Evolutionary conservation across 352 stramenopile genomes (phyloP).

Genomic region (Phytophthora fragariae): DNA sequence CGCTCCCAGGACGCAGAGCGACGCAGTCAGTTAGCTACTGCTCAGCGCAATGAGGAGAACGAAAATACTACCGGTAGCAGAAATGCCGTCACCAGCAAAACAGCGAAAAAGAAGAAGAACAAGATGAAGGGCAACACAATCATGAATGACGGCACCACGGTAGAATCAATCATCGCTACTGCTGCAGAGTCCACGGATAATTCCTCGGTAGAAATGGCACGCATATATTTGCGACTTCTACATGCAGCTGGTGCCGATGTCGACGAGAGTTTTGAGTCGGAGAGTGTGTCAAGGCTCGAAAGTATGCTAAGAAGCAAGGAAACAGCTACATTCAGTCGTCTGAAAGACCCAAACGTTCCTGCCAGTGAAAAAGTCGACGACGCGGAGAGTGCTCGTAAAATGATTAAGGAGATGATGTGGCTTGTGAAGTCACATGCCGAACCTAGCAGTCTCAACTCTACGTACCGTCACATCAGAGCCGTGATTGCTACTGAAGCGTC

Average conservation of each 20-base stretch:
- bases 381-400: background rate
- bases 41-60: background rate
- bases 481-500: background rate
- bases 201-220: background rate
- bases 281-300: background rate
- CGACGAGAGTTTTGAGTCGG: background rate
- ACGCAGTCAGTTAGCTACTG: background rate
- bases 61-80: background rate
- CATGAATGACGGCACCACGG: background rate
- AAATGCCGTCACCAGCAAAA: background rate
- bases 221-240: background rate
- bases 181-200: background rate
- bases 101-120: background rate
- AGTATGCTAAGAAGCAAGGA: background rate
- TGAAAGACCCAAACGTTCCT: conserved; percentile 6
- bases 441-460: conserved; percentile 13
- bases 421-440: conserved; percentile 7
- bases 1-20: background rate
- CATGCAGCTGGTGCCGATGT: background rate
- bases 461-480: conserved; percentile 1
- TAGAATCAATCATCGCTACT: background rate
- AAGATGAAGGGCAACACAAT: background rate
- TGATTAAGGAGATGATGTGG: background rate
- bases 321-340: conserved; percentile 8
- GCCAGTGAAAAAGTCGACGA: background rate